Base-by-base conservation (phyloP, 768 basidiomycete genomes). In the Suillus variegatus region DNA sequence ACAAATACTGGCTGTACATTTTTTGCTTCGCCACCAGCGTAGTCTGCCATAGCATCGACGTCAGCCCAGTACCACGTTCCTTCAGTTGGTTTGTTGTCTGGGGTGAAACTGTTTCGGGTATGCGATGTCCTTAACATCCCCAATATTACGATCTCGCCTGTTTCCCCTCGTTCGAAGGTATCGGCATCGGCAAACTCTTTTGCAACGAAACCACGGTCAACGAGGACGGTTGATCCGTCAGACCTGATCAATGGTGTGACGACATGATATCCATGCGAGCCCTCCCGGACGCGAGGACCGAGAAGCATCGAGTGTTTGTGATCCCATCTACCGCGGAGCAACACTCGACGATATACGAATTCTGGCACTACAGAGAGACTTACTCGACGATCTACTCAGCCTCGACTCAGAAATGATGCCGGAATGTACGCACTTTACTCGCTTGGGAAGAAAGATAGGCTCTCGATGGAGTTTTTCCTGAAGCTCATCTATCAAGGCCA, bases 41-140 rank as follows among this genome's bases (percentile, higher is more conserved):
- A 84, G 60, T 89, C 82, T 8, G 90, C 88, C 88, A 99, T 94
- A 32, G 87, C 84, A 20, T 86, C 83, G 7, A 95, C 83, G 74
- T 99, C 94, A 22, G 86, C 86, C 92, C 95, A 99, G 71, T 93
- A 94, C 96, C 97, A 99, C 75, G 88, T 85, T 13, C 91, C 90
- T 61, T 86, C 83, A 55, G 84, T 84, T 0, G 92, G 90, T 51
- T 86, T 83, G 74, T 99, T 99, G 61, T 94, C 89, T 20, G 96
- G 96, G 3, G 94, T 96, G 75, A 97, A 99, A 7, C 73, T 73
- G 72, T 94, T 93, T 61, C 90, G 86, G 49, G 80, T 77, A 71
- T 90, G 89, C 36, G 90, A 88, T 2, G 87, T 90, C 63, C 94
- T 85, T 63, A 99, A 82, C 92, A 98, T 94, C 61, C 95, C 96